Evolutionary conservation across 169 alveolate species (phyloP).

Genomic region (Eimeria brunetti): DNA sequence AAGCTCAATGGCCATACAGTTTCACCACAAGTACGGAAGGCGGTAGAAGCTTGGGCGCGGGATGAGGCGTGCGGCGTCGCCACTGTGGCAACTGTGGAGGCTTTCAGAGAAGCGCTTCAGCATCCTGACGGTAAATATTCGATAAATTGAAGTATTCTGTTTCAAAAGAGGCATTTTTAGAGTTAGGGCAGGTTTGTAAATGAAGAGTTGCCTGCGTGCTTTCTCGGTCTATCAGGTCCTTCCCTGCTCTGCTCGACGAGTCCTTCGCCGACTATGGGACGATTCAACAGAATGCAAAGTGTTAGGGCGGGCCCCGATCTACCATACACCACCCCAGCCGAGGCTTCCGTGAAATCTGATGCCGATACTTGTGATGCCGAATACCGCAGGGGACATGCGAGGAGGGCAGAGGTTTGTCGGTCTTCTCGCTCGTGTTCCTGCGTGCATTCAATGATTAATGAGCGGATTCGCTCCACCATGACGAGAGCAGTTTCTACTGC

Average conservation of each 20-base stretch:
- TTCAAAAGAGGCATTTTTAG: neutral
- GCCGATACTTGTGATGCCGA: neutral
- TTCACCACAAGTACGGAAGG: conserved; percentile 39
- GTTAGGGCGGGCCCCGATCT: neutral
- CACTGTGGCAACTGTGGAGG: conserved; percentile 61
- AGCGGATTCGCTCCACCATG: neutral
- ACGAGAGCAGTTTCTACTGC: neutral
- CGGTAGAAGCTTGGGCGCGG: conserved; percentile 55
- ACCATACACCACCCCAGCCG: neutral
- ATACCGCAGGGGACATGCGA: neutral
- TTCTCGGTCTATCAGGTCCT: neutral
- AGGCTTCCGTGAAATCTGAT: neutral
- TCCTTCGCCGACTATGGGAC: neutral
- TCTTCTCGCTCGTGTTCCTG: neutral
- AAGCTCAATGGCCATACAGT: conserved; percentile 49
- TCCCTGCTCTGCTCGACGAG: conserved; percentile 8
- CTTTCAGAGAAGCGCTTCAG: conserved; percentile 19
- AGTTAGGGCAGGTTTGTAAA: neutral
- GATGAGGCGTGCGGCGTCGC: conserved; percentile 53
- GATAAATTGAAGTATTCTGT: neutral
- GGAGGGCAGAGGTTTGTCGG: neutral
- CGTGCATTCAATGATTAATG: neutral
- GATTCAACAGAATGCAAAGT: neutral
- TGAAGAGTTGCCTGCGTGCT: neutral
- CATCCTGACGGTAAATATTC: conserved; percentile 21